These are phyloP conservation scores for Sporisorium graminicola DNA, from an alignment of 1,284 basidiomycete genomes.

Conservation along the genomic window DNA sequence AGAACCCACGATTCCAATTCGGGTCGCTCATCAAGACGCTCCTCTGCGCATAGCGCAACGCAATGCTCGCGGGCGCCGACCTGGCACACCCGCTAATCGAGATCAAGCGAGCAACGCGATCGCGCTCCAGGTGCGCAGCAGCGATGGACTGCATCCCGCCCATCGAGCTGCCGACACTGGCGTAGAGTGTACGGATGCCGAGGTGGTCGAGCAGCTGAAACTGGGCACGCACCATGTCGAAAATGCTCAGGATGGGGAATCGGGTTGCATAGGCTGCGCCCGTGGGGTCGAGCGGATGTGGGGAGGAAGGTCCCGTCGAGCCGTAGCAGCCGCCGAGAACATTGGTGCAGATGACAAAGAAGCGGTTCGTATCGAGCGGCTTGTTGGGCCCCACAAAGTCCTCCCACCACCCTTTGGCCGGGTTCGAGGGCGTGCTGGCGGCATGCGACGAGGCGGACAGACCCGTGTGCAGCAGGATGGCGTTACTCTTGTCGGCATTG, in stretches of 20 bases:
- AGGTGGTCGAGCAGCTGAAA: slow-evolving; percentile 87
- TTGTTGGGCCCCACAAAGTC: slow-evolving; percentile 93
- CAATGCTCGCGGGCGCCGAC: slow-evolving; percentile 89
- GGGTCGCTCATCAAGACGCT: slow-evolving; percentile 98
- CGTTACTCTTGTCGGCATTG: slow-evolving; percentile 83
- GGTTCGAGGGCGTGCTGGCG: slow-evolving; percentile 82
- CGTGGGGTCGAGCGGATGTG: slow-evolving; percentile 75
- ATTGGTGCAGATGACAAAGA: slow-evolving; percentile 96
- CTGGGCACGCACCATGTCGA: slow-evolving; percentile 95
- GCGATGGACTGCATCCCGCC: slow-evolving; percentile 98
- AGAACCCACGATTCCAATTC: slow-evolving; percentile 99
- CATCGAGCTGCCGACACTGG: slow-evolving; percentile 93
- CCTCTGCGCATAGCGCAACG: slow-evolving; percentile 94
- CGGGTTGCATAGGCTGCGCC: slow-evolving; percentile 81
- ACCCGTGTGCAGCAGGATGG: slow-evolving; percentile 95
- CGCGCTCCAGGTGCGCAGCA: slow-evolving; percentile 91
- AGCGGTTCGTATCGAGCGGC: slow-evolving; percentile 90
- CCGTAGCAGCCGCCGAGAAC: slow-evolving; percentile 98
- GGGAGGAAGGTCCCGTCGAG: slow-evolving; percentile 89
- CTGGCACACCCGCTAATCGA: slow-evolving; percentile 94
- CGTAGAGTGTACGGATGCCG: slow-evolving; percentile 86
- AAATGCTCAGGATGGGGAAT: slow-evolving; percentile 91
- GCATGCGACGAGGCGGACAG: slow-evolving; percentile 96
- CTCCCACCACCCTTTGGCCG: slow-evolving; percentile 96
- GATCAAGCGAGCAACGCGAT: slow-evolving; percentile 87